Evolutionary conservation across 768 basidiomycete species (phyloP).

Genomic region (Filobasidium wieringae): DNA sequence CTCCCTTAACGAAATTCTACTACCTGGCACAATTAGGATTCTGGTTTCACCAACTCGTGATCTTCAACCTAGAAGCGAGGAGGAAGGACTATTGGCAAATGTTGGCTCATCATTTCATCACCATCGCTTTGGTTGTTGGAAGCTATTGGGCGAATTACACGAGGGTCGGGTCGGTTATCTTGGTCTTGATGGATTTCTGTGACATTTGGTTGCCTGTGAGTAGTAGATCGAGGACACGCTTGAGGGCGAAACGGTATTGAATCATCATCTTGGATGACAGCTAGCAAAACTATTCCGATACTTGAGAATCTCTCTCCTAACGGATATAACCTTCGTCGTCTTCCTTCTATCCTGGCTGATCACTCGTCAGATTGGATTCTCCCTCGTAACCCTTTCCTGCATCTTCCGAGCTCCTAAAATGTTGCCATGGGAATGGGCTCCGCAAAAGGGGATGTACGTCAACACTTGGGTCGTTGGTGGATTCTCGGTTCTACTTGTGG

Average conservation of each 20-base stretch:
- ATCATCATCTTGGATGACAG: constrained; percentile 39
- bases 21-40: constrained; percentile 76
- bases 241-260: constrained; percentile 1
- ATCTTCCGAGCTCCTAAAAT: constrained; percentile 46
- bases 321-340: constrained; percentile 62
- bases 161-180: constrained; percentile 75
- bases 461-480: constrained; percentile 42
- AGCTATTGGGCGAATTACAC: constrained; percentile 79
- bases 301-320: constrained; percentile 51
- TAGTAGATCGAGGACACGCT: constrained; percentile 16
- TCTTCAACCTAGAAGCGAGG: constrained; percentile 82
- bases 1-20: constrained; percentile 77
- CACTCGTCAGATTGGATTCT: constrained; percentile 75
- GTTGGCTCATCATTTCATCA: constrained; percentile 91
- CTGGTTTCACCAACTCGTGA: constrained; percentile 81
- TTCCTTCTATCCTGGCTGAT: constrained; percentile 86
- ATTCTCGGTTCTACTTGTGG: constrained; percentile 43
- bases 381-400: constrained; percentile 55
- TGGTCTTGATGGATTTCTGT: constrained; percentile 86
- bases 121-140: constrained; percentile 58
- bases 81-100: constrained; percentile 91
- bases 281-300: constrained; percentile 91
- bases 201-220: constrained; percentile 85
- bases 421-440: constrained; percentile 52
- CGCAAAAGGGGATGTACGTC: constrained; percentile 49